phyloP scores from a whole-genome alignment of 768 basidiomycete species.

The Daedaleopsis nitida region DNA sequence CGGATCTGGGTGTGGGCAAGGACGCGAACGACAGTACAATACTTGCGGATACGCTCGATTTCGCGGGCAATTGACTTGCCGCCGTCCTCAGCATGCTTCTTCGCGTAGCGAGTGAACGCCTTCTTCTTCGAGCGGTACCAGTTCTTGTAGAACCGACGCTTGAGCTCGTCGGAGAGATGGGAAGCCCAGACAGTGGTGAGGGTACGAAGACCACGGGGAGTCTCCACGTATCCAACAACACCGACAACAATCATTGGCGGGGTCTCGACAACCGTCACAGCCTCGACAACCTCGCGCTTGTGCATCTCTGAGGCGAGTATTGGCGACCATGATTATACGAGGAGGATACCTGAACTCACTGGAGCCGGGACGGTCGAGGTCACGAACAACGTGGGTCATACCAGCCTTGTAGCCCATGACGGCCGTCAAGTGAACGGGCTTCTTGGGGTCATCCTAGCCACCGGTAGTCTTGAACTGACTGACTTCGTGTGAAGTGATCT shows the following conservation, averaged over 20 bases:
- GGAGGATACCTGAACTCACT: conserved; percentile 60
- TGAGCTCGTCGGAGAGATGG: conserved; percentile 96
- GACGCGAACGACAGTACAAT: conserved; percentile 99
- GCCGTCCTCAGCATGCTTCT: conserved; percentile 95
- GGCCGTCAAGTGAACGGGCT: conserved; percentile 97
- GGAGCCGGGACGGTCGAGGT: conserved; percentile 98
- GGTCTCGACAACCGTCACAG: conserved; percentile 93
- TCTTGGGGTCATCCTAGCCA: conserved; percentile 95
- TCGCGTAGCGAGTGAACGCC: conserved; percentile 99
- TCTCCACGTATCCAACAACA: conserved; percentile 99
- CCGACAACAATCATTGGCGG: conserved; percentile 96
- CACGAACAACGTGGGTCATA: conserved; percentile 99
- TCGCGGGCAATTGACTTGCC: conserved; percentile 93
- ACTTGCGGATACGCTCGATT: conserved; percentile 99
- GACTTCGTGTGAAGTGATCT: background rate
- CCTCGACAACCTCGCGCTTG: conserved; percentile 99
- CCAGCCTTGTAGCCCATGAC: conserved; percentile 99
- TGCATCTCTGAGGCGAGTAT: conserved; percentile 81
- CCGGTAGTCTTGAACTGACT: background rate
- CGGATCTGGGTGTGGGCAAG: conserved; percentile 98
- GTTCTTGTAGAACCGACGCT: conserved; percentile 99
- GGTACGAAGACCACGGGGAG: conserved; percentile 96
- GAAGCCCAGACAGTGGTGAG: conserved; percentile 99
- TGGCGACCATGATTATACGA: background rate
- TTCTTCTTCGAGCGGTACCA: conserved; percentile 99